Evolutionary conservation across 805 yeast genomes (phyloP).

Genomic region (Starmerella khaoyaiensis): DNA sequence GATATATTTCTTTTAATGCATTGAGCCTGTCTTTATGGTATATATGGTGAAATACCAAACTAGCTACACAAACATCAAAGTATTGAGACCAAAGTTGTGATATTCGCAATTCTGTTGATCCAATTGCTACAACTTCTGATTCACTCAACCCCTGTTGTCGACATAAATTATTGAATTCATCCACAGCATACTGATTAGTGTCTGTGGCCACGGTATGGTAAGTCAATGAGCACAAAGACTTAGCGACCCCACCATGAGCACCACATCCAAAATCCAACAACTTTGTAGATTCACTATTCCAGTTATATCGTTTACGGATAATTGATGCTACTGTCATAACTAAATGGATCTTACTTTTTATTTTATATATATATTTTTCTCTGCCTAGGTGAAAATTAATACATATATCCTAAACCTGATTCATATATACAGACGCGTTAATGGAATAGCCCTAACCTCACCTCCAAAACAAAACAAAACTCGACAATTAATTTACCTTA

Average conservation of each 20-base stretch:
- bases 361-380: constrained; percentile 24
- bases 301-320: neutral
- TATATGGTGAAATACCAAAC: constrained; percentile 16
- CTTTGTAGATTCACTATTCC: neutral
- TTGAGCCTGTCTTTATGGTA: neutral
- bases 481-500: too few relatives aligned
- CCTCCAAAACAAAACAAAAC: too few relatives aligned
- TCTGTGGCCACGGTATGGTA: constrained; percentile 10
- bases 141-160: constrained; percentile 8
- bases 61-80: constrained; percentile 13
- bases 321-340: constrained; percentile 5
- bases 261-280: constrained; percentile 18
- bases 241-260: constrained; percentile 11
- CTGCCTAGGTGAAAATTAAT: neutral
- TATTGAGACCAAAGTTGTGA: neutral
- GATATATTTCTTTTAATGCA: neutral
- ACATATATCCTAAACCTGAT: too few relatives aligned
- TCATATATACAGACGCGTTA: too few relatives aligned
- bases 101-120: neutral
- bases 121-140: constrained; percentile 7
- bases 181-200: constrained; percentile 4
- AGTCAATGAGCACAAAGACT: constrained; percentile 4
- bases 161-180: constrained; percentile 8
- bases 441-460: too few relatives aligned
- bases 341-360: too few relatives aligned